Base-by-base conservation (phyloP, 345 rosid genomes). In the Camelina laxa region DNA sequence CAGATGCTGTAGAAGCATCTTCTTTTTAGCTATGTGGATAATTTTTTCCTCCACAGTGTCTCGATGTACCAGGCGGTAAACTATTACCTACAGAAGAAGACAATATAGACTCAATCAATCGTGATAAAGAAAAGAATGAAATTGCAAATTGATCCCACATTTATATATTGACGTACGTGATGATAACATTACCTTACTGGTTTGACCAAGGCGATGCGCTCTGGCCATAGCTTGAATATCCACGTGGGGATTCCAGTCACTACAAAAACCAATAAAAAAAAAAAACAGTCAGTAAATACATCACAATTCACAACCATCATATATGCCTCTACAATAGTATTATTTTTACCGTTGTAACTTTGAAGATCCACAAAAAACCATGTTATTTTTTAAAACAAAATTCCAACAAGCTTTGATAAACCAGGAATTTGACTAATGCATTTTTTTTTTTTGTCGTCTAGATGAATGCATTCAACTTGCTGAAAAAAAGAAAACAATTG, bases 141-240 rank as follows among this genome's bases (percentile, higher is more conserved):
- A 17, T 17, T 17, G 35, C 14, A 36, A 73, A 21, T 9, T 16
- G 3, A 36, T 14, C 8, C 4, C 44, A n/a, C 59, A 50, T 27
- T 27, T 27, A 27, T 27, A 8, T 7, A 33, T 48, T 53, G 21
- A 47, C 17, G 16, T 58, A 47, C 17, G 16, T 58, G 51, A 55
- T 56, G 48, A 67, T 27, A 42, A 50, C 0, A 57, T 45, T 55
- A 93, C 98, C 89, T 91, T 91, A 80, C 87, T 87, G 44, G 86
- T 88, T 76, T 93, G 96, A 66, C 97, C 97, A 42, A 91, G 96
- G 63, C 98, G 89, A 87, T 93, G 96, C 59, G 96, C 97, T 78
- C 97, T 88, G 71, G 98, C 98, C 96, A 93, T 93, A 57, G 98
- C 97, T 80, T 91, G 98, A 56, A 93, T 88, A 87, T 93, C 97